phyloP scores from a whole-genome alignment of 2,329 filamentous ascomycete genomes.

The Gaeumannomyces tritici region DNA sequence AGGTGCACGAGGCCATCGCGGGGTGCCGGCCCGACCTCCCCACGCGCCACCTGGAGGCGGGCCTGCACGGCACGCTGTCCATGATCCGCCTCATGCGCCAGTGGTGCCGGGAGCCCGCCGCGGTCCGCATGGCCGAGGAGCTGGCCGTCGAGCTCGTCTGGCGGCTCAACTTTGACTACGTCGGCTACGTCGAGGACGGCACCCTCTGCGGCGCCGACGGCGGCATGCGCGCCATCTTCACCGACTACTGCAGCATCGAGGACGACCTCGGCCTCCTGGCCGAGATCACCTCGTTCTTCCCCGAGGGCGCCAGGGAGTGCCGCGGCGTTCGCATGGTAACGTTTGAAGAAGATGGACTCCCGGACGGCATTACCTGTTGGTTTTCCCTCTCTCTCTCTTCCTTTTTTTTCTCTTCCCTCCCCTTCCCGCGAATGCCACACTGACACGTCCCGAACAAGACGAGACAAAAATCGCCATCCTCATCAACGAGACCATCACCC shows the following conservation, averaged over 20 bases:
- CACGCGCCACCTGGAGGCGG: not conserved
- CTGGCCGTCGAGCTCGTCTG: not conserved
- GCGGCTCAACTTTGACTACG: not conserved
- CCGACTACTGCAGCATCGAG: not conserved
- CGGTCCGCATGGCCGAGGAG: not conserved
- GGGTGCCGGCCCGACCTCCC: not conserved
- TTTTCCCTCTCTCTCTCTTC: no score
- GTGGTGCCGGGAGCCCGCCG: not conserved
- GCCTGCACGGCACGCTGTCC: not conserved
- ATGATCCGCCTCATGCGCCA: not conserved
- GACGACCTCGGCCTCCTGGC: not conserved
- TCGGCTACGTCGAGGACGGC: not conserved
- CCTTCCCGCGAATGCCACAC: no score
- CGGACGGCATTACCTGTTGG: no score
- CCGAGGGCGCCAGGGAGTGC: not conserved
- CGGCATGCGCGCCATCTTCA: not conserved
- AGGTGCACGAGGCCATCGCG: not conserved
- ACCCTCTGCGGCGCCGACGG: no score
- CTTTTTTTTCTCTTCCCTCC: no score
- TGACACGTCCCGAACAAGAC: no score
- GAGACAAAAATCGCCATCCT: no score
- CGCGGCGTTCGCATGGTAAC: not conserved
- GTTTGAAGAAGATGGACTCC: no score
- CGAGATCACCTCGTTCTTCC: not conserved
- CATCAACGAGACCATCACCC: no score